Evolutionary conservation across 1,284 basidiomycete genomes (phyloP).

Genomic region (Grifola frondosa): DNA sequence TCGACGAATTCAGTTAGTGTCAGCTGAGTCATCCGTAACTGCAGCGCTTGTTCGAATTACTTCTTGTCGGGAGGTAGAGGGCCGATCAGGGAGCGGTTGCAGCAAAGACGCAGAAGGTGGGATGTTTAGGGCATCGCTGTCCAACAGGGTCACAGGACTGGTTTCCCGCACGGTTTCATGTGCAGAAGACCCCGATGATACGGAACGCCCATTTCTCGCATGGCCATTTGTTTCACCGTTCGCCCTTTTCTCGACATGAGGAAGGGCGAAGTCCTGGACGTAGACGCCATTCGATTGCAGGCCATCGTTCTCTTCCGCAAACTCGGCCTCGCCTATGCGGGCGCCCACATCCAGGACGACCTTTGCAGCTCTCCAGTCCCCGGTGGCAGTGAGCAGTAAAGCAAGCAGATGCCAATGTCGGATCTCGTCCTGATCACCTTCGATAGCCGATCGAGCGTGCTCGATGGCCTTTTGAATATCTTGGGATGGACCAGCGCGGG

Average conservation of each 20-base stretch:
- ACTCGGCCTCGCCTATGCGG: slow-evolving; percentile 46
- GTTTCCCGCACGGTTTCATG: not conserved
- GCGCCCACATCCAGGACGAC: slow-evolving; percentile 76
- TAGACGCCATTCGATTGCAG: slow-evolving; percentile 16
- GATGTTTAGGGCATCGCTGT: slow-evolving; percentile 35
- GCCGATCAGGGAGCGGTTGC: slow-evolving; percentile 52
- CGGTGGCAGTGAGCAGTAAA: slow-evolving; percentile 75
- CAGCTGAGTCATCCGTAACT: slow-evolving; percentile 86
- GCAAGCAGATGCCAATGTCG: slow-evolving; percentile 93
- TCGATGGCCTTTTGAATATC: slow-evolving; percentile 69
- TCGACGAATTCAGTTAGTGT: slow-evolving; percentile 82
- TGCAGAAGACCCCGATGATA: too few species aligned
- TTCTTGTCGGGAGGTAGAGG: slow-evolving; percentile 55
- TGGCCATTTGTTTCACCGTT: slow-evolving; percentile 9
- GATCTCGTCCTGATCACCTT: slow-evolving; percentile 70
- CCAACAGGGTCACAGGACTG: slow-evolving; percentile 33
- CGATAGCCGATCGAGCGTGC: slow-evolving; percentile 74
- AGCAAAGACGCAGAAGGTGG: slow-evolving; percentile 53
- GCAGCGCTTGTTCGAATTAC: slow-evolving; percentile 78
- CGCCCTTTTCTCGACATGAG: not conserved
- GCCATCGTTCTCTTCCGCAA: slow-evolving; percentile 28
- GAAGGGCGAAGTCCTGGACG: slow-evolving; percentile 24
- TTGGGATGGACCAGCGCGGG: slow-evolving; percentile 62
- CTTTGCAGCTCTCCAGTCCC: slow-evolving; percentile 80
- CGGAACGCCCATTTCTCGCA: slow-evolving; percentile 12